These are phyloP conservation scores for Phylloporus sp. DNA, from an alignment of 768 basidiomycete genomes.

Conservation along the genomic window DNA sequence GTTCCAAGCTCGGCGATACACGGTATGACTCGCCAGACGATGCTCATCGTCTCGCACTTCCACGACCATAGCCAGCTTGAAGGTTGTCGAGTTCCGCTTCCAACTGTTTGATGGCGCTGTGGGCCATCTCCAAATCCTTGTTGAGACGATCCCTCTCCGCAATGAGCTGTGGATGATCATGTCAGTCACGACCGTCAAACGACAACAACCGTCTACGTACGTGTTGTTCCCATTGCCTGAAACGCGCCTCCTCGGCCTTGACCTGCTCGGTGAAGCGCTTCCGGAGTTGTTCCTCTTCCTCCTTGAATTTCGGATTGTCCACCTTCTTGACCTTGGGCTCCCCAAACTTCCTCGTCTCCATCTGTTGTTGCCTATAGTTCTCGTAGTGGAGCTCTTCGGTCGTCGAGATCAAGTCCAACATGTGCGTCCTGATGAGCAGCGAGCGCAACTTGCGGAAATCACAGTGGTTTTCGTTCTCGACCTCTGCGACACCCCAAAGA, in stretches of 20 bases:
- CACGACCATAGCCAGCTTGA: slow-evolving; percentile 79
- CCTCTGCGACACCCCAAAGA: slow-evolving; percentile 99
- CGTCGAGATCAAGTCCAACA: slow-evolving; percentile 95
- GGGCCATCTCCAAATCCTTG: slow-evolving; percentile 94
- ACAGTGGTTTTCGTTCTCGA: slow-evolving; percentile 99
- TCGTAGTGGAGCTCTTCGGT: slow-evolving; percentile 97
- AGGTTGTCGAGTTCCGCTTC: slow-evolving; percentile 89
- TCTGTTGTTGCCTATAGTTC: slow-evolving; percentile 95
- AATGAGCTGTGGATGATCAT: slow-evolving; percentile 64
- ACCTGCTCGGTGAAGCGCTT: slow-evolving; percentile 99
- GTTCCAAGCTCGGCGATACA: slow-evolving; percentile 6
- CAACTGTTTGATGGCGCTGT: slow-evolving; percentile 86
- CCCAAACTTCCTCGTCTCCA: slow-evolving; percentile 99
- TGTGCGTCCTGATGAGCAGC: slow-evolving; percentile 93
- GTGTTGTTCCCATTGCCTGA: slow-evolving; percentile 99
- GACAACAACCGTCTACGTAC: slow-evolving; percentile 41
- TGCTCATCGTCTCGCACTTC: slow-evolving; percentile 35
- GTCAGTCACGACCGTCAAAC: slow-evolving; percentile 16
- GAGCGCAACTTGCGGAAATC: slow-evolving; percentile 98
- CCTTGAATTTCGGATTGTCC: slow-evolving; percentile 99
- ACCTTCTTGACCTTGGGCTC: slow-evolving; percentile 98
- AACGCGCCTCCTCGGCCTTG: slow-evolving; percentile 95
- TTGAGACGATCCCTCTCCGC: slow-evolving; percentile 98
- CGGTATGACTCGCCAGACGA: neutral
- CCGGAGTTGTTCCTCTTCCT: slow-evolving; percentile 94